phyloP scores from a whole-genome alignment of 2,329 filamentous ascomycete genomes.

The Aspergillus clavatus region DNA sequence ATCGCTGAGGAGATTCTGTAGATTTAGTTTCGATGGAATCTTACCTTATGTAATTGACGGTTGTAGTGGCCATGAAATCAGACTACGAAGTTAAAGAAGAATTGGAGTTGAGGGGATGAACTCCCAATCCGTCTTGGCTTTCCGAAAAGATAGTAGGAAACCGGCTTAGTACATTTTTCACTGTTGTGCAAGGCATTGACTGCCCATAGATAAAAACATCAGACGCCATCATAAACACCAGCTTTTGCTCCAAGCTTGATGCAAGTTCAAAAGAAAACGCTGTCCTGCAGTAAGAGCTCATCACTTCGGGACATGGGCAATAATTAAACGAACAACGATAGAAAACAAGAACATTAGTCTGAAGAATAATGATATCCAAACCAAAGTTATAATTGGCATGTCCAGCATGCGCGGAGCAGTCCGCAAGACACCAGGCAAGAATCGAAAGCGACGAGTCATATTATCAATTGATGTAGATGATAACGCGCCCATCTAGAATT shows the following conservation, averaged over 20 bases:
- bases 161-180: neutral
- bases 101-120: no score
- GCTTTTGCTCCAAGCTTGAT: neutral
- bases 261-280: neutral
- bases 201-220: neutral
- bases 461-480: neutral
- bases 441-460: conserved; percentile 3
- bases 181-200: neutral
- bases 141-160: neutral
- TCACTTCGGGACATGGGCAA: neutral
- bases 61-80: no score
- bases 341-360: conserved; percentile 4
- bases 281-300: no score
- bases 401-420: neutral
- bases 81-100: no score
- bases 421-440: neutral
- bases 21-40: no score
- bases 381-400: conserved; percentile 2
- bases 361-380: neutral
- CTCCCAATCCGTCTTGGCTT: no score
- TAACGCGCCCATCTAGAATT: conserved; percentile 13
- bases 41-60: no score
- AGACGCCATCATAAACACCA: neutral
- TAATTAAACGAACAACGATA: conserved; percentile 3
- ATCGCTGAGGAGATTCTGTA: no score